These are phyloP conservation scores for Centaurea solstitialis DNA, from an alignment of 129 eudicot species.

Conservation along the genomic window DNA sequence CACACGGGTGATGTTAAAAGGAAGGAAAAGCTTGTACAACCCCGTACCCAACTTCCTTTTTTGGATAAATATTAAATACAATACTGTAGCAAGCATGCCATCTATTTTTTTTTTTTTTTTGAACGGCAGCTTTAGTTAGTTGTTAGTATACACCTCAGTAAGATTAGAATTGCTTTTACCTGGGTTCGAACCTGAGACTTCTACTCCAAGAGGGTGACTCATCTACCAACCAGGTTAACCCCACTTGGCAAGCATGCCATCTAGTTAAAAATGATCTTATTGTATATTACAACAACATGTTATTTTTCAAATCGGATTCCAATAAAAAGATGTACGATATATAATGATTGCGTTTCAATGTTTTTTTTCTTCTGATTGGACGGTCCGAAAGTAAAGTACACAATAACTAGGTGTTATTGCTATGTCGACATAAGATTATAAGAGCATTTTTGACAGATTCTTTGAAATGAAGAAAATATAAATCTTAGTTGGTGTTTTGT, in stretches of 20 bases:
- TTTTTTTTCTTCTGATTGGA: not conserved
- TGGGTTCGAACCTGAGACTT: no score
- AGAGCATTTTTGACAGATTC: no score
- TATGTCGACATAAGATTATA: not conserved
- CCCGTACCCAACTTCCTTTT: conserved; percentile 41
- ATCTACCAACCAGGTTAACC: no score
- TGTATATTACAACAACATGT: not conserved
- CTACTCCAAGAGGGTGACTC: no score
- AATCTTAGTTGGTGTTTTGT: no score
- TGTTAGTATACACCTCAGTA: no score
- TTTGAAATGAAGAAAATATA: no score
- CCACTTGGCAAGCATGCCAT: no score
- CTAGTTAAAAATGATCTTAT: not conserved
- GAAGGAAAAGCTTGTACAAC: conserved; percentile 25
- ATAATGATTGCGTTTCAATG: not conserved
- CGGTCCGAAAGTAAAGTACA: not conserved
- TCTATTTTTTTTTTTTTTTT: no score
- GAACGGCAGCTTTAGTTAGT: no score
- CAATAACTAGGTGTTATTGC: not conserved
- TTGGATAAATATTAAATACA: not conserved
- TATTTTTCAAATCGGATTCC: not conserved
- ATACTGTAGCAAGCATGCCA: not conserved
- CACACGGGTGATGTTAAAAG: conserved; percentile 22
- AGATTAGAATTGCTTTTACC: no score
- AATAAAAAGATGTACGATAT: not conserved